Conservation (phyloP, 1,284 basidiomycete genomes). For the Moesziomyces antarcticus region DNA sequence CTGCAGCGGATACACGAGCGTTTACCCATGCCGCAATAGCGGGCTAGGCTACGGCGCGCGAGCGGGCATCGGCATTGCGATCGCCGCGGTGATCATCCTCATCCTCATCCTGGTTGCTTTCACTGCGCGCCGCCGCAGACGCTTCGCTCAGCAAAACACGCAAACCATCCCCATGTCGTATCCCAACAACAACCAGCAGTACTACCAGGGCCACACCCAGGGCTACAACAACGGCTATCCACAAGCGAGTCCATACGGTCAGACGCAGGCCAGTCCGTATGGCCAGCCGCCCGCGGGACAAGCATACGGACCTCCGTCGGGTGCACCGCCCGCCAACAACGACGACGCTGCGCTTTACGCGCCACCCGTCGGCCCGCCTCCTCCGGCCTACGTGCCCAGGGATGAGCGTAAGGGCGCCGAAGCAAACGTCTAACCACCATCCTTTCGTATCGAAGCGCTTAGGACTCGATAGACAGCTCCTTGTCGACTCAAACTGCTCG, state of each 20-base stretch:
- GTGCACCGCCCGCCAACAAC: conserved; percentile 14
- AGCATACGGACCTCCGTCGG: conserved; percentile 37
- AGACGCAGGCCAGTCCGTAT: conserved; percentile 20
- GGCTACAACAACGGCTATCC: conserved; percentile 26
- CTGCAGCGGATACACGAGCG: conserved; percentile 24
- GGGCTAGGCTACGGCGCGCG: conserved; percentile 30
- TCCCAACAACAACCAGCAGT: neutral
- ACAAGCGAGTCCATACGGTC: conserved; percentile 24
- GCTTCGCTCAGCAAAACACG: conserved; percentile 13
- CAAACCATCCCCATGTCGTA: conserved; percentile 24
- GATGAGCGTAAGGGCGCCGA: conserved; percentile 25
- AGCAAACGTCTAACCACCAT: conserved; percentile 14
- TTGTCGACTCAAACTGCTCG: neutral
- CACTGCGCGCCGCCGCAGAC: conserved; percentile 21
- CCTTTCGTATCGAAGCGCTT: too few species aligned
- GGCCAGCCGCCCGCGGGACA: conserved; percentile 10
- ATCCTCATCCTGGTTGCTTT: conserved; percentile 15
- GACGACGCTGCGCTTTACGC: conserved; percentile 33
- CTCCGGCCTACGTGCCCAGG: conserved; percentile 39
- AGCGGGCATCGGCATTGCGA: conserved; percentile 38
- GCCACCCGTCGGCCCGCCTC: conserved; percentile 35
- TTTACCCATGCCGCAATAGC: conserved; percentile 6
- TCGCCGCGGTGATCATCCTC: conserved; percentile 20
- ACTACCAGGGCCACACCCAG: conserved; percentile 9
- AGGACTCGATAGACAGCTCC: neutral